phyloP scores from a whole-genome alignment of 345 rosid genomes.

The Pistacia vera region DNA sequence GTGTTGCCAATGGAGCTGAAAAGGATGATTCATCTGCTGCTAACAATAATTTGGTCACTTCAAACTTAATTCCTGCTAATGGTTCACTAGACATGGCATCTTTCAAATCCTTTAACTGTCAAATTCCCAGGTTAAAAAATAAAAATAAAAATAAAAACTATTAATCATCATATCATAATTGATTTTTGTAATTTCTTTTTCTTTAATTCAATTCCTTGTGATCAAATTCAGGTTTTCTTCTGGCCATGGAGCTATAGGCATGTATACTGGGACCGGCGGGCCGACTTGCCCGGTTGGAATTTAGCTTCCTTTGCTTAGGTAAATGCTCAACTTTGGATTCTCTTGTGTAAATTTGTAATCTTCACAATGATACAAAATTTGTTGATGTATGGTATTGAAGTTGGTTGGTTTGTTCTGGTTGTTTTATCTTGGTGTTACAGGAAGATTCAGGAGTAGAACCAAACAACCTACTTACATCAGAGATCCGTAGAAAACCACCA shows the following conservation, averaged over 20 bases:
- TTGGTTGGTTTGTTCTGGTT: conserved; percentile 10
- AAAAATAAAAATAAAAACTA: too few species aligned
- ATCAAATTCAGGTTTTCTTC: conserved; percentile 54
- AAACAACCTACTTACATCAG: conserved; percentile 33
- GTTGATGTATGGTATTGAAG: background rate
- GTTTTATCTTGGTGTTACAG: conserved; percentile 25
- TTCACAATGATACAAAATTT: background rate
- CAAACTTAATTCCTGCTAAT: conserved; percentile 38
- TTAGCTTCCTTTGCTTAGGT: conserved; percentile 47
- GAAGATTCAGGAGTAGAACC: conserved; percentile 34
- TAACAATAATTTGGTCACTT: conserved; percentile 40
- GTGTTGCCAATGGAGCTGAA: conserved; percentile 29
- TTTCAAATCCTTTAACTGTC: conserved; percentile 74
- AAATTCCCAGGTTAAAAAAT: conserved; percentile 60
- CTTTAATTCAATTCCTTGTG: background rate
- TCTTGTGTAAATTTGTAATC: background rate
- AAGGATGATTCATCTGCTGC: conserved; percentile 44
- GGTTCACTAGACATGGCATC: conserved; percentile 56
- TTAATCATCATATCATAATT: background rate
- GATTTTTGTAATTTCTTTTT: background rate
- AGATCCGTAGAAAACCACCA: conserved; percentile 42
- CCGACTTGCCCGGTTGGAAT: conserved; percentile 91
- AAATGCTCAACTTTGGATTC: conserved; percentile 30
- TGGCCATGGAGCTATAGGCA: conserved; percentile 60
- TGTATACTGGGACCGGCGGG: conserved; percentile 73